Evolutionary conservation across 345 rosid genomes (phyloP).

Genomic region (Crucihimalaya himalaica): DNA sequence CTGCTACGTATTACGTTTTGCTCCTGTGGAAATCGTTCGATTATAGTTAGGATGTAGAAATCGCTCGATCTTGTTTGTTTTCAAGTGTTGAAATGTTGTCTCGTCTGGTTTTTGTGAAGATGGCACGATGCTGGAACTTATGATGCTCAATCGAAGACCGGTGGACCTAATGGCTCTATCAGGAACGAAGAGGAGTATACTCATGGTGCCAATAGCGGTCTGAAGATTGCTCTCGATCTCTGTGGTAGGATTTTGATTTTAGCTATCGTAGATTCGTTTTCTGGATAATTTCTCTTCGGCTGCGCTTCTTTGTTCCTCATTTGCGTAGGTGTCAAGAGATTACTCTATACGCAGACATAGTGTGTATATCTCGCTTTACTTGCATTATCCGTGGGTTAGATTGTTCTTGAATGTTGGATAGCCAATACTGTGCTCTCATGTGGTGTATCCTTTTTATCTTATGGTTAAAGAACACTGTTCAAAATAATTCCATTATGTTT

Average conservation of each 20-base stretch:
- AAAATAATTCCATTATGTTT: not conserved
- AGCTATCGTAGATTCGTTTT: conserved; percentile 4
- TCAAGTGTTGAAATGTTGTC: not conserved
- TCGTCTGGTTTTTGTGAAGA: conserved; percentile 43
- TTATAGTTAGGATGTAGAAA: not conserved
- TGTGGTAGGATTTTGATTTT: conserved; percentile 57
- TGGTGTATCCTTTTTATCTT: not conserved
- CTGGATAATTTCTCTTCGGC: not conserved
- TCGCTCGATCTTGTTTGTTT: not conserved
- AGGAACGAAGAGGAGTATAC: conserved; percentile 76
- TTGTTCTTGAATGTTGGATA: not conserved
- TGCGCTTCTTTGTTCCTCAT: not conserved
- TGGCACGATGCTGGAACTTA: conserved; percentile 99
- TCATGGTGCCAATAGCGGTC: conserved; percentile 78
- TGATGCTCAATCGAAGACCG: conserved; percentile 76
- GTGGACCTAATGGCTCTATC: conserved; percentile 92
- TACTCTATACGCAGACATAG: not conserved
- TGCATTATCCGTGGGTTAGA: not conserved
- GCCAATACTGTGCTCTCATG: not conserved
- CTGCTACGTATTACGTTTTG: not conserved
- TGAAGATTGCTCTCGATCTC: conserved; percentile 76
- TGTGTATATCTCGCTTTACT: not conserved
- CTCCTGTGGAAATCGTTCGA: not conserved
- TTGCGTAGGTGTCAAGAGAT: not conserved
- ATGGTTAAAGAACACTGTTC: not conserved